Base-by-base conservation (phyloP, 2,329 filamentous ascomycete species). In the Coleophoma cylindrospora region DNA sequence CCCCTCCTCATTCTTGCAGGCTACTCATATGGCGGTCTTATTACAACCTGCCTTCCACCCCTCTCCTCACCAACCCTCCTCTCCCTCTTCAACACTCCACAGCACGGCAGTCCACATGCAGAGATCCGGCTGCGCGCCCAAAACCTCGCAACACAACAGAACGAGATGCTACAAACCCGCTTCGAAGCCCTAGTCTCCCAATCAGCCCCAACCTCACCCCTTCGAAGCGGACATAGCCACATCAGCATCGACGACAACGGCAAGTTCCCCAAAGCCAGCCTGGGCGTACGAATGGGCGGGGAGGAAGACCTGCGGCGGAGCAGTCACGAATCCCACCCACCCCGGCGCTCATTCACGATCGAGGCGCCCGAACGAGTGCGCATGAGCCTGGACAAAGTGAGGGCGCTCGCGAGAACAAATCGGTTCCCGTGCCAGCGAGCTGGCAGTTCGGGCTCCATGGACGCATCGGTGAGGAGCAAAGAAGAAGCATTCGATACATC, bases 21-120 rank as follows among this genome's bases (percentile, higher is more conserved):
- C 12, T 96, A 96, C 66, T 96, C 91, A 0, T 96, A 96, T 66
- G 94, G 94, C 40, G 89, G 90, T 4, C 79, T 96, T 62, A 80
- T 97, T 37, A 83, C 89, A 2, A 83, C 80, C 1, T 82, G 86
- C 50, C 76, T 95, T 0, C 89, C 90, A 0, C 74, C 82, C 0
- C 68, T 74, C 0, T 51, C 66, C 0, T 61, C 61, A 7, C 52
- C 58, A 50, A 55, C 65, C 9, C 50, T 85, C 34, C 65, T 72
- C 11, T 67, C 74, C 0, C 80, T 95, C 27, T 68, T 89, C 21
- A 66, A 74, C 1, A 68, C 77, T 1, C 77, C 81, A 0, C 56
- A 68, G 3, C 60, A 65, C n/a, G 81, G 76, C 37, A 83, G 83
- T 0, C 68, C 82, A 4, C 77, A 83, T 0, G 77, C 83, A 13